Base-by-base conservation (phyloP, 495 filamentous ascomycete species). In the Penicillium longicatenatum region DNA sequence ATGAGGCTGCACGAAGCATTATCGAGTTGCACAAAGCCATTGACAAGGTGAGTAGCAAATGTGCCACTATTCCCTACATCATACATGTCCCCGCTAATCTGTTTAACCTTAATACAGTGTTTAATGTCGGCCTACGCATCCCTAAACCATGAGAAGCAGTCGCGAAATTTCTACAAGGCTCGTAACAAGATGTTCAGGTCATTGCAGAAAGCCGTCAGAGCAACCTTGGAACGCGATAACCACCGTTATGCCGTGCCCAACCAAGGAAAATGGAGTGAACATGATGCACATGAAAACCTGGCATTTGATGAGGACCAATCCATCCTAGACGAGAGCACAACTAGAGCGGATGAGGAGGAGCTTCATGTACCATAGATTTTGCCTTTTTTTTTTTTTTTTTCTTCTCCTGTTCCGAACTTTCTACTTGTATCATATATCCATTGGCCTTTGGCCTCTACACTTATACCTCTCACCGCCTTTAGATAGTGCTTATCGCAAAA, bases 1-100 rank as follows among this genome's bases (percentile, higher is more conserved):
- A 60, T 22, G 64, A 71, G 41, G 69, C 71, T 21, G 69, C 64
- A n/a, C 76, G 71, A 53, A 63, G 69, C 20, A 52, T 81, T 8
- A 41, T 74, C 21, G 76, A 82, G 46, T 77, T 83, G 43, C 71
- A 73, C 24, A 75, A 77, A 48, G 70, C 69, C 4, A 50, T 82
- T 11, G 71, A 79, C 31, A 33, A 44, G 53, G 67, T 67, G 53
- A 60, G 51, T n/a, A n/a, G n/a, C 46, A 19, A 6, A 26, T 8
- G 8, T 31, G 10, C 24, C 12, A 16, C 16, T 16, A 17, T 7
- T 39, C n/a, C 17, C 45, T 0, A 41, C 19, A 6, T 46, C 19
- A 39, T 26, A 29, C 26, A 19, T 45, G 4, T n/a, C 19, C 42
- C 42, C 12, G 6, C 19, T 45, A 22, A 45, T 45, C 6, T n/a